phyloP scores from a whole-genome alignment of 106 monocot genomes.

The Apostasia shenzhenica region DNA sequence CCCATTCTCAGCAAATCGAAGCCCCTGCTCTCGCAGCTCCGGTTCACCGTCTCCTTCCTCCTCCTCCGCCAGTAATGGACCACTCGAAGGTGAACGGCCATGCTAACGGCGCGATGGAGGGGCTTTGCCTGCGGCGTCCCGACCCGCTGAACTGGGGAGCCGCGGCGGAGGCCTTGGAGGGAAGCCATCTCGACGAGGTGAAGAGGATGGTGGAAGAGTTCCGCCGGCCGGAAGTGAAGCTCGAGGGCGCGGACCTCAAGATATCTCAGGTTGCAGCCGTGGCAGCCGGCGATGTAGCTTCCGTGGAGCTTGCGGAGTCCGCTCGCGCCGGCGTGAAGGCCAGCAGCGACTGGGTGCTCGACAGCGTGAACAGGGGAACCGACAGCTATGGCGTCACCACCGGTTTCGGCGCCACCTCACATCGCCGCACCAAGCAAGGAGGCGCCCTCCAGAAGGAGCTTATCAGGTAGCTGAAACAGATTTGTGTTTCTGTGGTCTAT shows the following conservation, averaged over 20 bases:
- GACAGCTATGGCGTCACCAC: conserved; percentile 65
- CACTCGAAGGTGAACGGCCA: too few species aligned
- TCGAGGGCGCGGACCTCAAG: background rate
- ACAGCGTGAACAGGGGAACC: conserved; percentile 26
- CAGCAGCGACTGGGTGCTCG: conserved; percentile 33
- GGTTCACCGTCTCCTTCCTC: too few species aligned
- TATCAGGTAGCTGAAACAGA: conserved; percentile 13
- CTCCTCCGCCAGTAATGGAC: too few species aligned
- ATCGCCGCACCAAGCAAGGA: conserved; percentile 45
- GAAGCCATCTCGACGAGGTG: conserved; percentile 19
- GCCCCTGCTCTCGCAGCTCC: too few species aligned
- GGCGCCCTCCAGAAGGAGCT: conserved; percentile 27
- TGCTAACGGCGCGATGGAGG: too few species aligned
- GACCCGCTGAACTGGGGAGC: conserved; percentile 14
- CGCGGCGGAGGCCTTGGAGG: conserved; percentile 8
- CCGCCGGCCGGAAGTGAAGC: background rate
- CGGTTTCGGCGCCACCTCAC: conserved; percentile 66
- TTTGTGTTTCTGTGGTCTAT: background rate
- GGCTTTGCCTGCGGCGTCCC: too few species aligned
- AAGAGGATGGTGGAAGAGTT: conserved; percentile 13
- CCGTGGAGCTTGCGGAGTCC: conserved; percentile 13
- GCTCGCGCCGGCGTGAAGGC: conserved; percentile 16
- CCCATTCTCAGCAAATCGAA: too few species aligned
- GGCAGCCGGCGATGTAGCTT: background rate
- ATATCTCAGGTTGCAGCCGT: conserved; percentile 7